These are phyloP conservation scores for Penicillium angulare DNA, from an alignment of 495 filamentous ascomycete species.

Conservation along the genomic window DNA sequence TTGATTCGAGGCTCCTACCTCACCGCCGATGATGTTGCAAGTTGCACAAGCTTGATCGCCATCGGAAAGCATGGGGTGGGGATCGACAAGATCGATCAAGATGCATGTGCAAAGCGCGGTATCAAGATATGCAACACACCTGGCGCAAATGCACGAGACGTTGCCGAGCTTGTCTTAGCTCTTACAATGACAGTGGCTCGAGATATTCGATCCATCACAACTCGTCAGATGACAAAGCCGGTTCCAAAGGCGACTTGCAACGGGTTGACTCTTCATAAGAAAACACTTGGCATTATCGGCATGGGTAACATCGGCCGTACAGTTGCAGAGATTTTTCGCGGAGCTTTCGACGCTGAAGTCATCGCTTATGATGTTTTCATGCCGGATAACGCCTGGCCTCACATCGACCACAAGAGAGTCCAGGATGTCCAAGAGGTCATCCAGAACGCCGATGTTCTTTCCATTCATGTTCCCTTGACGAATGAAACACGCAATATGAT, in stretches of 20 bases:
- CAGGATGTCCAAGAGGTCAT: slow-evolving; percentile 28
- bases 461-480: slow-evolving; percentile 34
- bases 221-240: slow-evolving; percentile 24
- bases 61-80: slow-evolving; percentile 49
- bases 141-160: slow-evolving; percentile 38
- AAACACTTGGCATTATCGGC: slow-evolving; percentile 37
- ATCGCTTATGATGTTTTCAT: slow-evolving; percentile 32
- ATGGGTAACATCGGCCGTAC: slow-evolving; percentile 40
- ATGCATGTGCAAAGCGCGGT: slow-evolving; percentile 42
- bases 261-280: slow-evolving; percentile 29
- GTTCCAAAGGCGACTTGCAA: slow-evolving; percentile 32
- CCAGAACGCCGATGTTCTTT: slow-evolving; percentile 30
- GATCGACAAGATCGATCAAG: slow-evolving; percentile 51
- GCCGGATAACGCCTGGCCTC: slow-evolving; percentile 27
- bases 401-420: slow-evolving; percentile 28
- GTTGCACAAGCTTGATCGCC: slow-evolving; percentile 25
- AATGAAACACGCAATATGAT: slow-evolving; percentile 48
- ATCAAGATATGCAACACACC: slow-evolving; percentile 52
- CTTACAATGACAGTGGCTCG: slow-evolving; percentile 31
- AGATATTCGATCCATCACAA: slow-evolving; percentile 29
- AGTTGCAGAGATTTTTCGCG: slow-evolving; percentile 35
- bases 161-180: slow-evolving; percentile 34
- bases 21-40: slow-evolving; percentile 26
- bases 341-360: slow-evolving; percentile 31
- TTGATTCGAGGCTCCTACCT: slow-evolving; percentile 24